Conservation (phyloP, 1,139 yeast species). For the Pichia sp. region DNA sequence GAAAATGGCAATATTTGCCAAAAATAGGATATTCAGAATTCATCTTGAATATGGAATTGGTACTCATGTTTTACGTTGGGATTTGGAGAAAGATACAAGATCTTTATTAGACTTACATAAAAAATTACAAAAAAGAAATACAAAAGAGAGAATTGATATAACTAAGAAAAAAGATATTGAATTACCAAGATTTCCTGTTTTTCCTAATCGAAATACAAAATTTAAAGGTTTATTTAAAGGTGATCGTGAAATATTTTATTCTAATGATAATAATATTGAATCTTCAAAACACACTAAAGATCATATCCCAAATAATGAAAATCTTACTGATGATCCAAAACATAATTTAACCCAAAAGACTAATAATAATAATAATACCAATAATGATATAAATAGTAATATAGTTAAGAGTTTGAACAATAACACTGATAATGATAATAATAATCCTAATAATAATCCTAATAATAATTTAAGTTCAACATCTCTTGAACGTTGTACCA, state of each 20-base stretch:
- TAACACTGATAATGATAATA: too few species aligned
- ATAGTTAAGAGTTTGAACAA: too few species aligned
- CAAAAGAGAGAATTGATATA: slow-evolving; percentile 30
- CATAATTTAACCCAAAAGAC: too few species aligned
- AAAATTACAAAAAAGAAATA: slow-evolving; percentile 44
- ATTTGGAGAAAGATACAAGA: slow-evolving; percentile 62
- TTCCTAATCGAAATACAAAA: slow-evolving; percentile 10
- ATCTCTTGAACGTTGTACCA: neutral
- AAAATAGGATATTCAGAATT: slow-evolving; percentile 49
- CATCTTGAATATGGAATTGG: slow-evolving; percentile 90
- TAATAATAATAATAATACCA: too few species aligned
- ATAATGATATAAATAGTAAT: too few species aligned
- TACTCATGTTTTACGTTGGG: slow-evolving; percentile 72
- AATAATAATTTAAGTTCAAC: too few species aligned
- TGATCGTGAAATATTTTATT: slow-evolving; percentile 1
- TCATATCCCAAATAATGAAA: neutral
- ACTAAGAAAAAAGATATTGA: slow-evolving; percentile 28
- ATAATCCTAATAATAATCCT: too few species aligned
- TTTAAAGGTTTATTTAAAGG: slow-evolving; percentile 11
- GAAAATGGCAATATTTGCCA: slow-evolving; percentile 19
- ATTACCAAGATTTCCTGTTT: slow-evolving; percentile 39
- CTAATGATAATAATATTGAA: neutral
- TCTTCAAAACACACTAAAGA: neutral
- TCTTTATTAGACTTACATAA: slow-evolving; percentile 69
- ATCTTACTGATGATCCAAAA: too few species aligned